These are phyloP conservation scores for Ottelia alismoides DNA, from an alignment of 106 monocot genomes.

Conservation along the genomic window DNA sequence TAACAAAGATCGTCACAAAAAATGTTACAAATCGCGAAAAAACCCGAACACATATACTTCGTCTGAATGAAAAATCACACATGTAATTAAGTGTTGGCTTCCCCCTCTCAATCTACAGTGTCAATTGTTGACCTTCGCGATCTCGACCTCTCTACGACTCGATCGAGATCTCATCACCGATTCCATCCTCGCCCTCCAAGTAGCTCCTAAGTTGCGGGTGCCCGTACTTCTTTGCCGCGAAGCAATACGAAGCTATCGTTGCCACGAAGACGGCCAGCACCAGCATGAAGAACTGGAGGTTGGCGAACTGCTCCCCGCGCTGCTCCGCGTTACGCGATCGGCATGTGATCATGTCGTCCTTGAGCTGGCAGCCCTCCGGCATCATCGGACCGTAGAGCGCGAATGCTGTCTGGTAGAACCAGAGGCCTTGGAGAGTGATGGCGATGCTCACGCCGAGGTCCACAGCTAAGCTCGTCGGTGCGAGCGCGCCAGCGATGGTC, in stretches of 20 bases:
- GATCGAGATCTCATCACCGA: too few species aligned
- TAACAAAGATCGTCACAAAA: too few species aligned
- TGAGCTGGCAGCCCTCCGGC: conserved; percentile 67
- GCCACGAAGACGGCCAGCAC: conserved; percentile 36
- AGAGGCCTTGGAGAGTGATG: conserved; percentile 85
- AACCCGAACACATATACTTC: too few species aligned
- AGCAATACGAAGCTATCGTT: conserved; percentile 30
- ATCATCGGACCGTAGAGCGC: conserved; percentile 93
- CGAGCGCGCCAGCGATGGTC: conserved; percentile 40
- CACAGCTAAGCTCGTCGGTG: conserved; percentile 41
- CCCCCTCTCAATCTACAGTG: too few species aligned
- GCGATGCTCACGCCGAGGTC: conserved; percentile 45
- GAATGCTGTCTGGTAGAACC: conserved; percentile 99
- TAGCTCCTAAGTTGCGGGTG: conserved; percentile 12
- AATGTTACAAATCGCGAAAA: too few species aligned
- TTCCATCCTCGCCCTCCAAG: not conserved
- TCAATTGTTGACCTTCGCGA: too few species aligned
- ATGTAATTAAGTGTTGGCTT: too few species aligned
- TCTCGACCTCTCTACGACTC: too few species aligned
- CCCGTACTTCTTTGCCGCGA: conserved; percentile 32
- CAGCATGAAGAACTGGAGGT: conserved; percentile 64
- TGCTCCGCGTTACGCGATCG: conserved; percentile 22
- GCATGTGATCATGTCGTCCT: conserved; percentile 41
- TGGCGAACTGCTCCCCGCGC: conserved; percentile 69
- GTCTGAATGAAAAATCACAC: too few species aligned